Evolutionary conservation across 2,329 filamentous ascomycete species (phyloP).

Genomic region (Seiridium cupressi): DNA sequence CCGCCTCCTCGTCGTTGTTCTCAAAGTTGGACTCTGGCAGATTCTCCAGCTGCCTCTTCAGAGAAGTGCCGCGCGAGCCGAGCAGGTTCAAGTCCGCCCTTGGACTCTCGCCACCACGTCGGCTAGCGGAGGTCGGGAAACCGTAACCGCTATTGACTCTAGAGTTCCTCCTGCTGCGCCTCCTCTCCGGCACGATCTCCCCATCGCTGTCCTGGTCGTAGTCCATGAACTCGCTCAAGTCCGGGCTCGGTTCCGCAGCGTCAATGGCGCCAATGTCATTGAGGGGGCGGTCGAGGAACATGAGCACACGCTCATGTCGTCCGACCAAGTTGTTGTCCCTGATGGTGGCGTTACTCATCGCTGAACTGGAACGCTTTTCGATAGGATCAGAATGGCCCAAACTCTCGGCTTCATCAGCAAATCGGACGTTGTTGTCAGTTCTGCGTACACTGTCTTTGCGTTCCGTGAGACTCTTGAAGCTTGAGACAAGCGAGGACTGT

Average conservation of each 20-base stretch:
- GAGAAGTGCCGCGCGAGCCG: background rate
- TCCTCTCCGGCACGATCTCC: slow-evolving; percentile 12
- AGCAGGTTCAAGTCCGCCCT: slow-evolving; percentile 2
- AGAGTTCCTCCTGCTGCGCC: slow-evolving; percentile 6
- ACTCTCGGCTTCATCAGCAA: background rate
- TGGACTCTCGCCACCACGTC: background rate
- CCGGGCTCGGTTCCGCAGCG: slow-evolving; percentile 21
- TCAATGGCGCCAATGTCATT: slow-evolving; percentile 22
- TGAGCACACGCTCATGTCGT: slow-evolving; percentile 25
- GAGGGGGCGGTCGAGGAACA: slow-evolving; percentile 29
- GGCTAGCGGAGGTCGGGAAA: background rate
- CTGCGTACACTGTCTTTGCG: background rate
- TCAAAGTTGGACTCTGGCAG: slow-evolving; percentile 10
- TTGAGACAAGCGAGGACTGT: slow-evolving; percentile 1
- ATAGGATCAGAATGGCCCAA: background rate
- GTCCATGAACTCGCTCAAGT: slow-evolving; percentile 11
- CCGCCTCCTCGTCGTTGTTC: slow-evolving; percentile 21
- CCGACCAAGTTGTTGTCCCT: background rate
- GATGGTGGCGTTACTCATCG: background rate
- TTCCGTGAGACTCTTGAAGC: slow-evolving; percentile 5
- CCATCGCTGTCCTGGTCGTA: slow-evolving; percentile 25
- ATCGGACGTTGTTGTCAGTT: slow-evolving; percentile 5
- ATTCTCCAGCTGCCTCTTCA: slow-evolving; percentile 8
- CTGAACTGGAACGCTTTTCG: background rate
- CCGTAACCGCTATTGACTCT: background rate